Evolutionary conservation across 129 eudicot genomes (phyloP), one percentile per base, ranked within the genome.

Genomic region (Ambrosia artemisiifolia): DNA sequence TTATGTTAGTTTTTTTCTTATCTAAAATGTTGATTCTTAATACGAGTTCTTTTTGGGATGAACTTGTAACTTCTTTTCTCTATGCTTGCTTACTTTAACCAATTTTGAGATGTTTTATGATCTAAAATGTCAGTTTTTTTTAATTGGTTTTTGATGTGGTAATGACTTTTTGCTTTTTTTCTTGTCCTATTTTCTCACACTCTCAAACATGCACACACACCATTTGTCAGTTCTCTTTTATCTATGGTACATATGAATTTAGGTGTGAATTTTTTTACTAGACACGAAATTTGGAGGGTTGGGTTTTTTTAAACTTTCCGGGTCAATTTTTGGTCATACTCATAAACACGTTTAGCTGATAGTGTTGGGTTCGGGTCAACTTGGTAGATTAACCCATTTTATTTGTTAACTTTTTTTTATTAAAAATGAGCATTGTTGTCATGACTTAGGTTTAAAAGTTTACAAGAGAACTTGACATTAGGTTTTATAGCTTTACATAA

Each of bases 101-200:
- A 46, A 2, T 42, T 40, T 42, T 59, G 9, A 35, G 5, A 18
- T 67, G 47, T 48, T 20, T 53, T 53, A 18, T 48, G 70, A 11
- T 65, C 46, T 72, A 28, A 36, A 35, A 48, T 70, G 78, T 69
- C 73, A 48, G 46, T 68, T 50, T 33, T 82, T 82, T 3, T 63
- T 51, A 16, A 55, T 73, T 60, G 48, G 42, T 20, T 82, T 63
- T 74, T 82, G 43, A 35, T 67, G 38, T 61, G 55, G 24, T 67
- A 30, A 59, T 56, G 79, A 51, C 61, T 42, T 12, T 10, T 12
- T 50, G 6, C 32, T 69, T 59, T 4, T 11, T 61, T 61, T 46
- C 28, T 53, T 51, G 7, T 57, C 66, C 43, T 44, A 13, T 24
- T 71, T 54, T 38, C 9, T 35, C 66, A 19, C 67, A 2, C 14